Percentiles rank a stretch among this genome's conserved stretches.
Evolutionary conservation across 495 filamentous ascomycete species (phyloP).

Genomic region (Daldinia loculata): DNA sequence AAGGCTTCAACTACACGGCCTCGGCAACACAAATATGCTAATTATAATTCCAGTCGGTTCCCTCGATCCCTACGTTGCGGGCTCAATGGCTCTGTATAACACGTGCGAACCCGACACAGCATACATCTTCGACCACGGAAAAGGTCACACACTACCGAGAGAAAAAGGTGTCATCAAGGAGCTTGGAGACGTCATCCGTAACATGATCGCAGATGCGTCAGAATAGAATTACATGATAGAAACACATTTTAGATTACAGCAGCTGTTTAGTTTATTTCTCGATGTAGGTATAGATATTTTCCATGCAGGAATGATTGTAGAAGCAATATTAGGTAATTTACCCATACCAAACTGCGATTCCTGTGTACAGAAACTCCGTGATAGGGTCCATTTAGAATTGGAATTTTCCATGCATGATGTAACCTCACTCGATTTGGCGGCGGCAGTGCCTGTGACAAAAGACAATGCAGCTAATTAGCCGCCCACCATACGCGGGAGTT

Average conservation of each 20-base stretch:
- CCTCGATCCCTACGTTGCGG: constrained; percentile 64
- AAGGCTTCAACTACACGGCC: constrained; percentile 27
- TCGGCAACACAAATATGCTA: constrained; percentile 9
- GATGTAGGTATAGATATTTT: background rate
- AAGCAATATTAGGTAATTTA: constrained; percentile 24
- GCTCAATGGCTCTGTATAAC: constrained; percentile 66
- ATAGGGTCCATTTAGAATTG: constrained; percentile 11
- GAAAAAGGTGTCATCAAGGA: constrained; percentile 60
- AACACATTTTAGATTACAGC: constrained; percentile 10
- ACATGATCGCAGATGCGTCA: constrained; percentile 46
- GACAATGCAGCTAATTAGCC: constrained; percentile 17
- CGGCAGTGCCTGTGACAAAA: constrained; percentile 23
- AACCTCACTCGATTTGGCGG: constrained; percentile 11
- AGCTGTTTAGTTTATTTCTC: background rate
- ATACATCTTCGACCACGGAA: constrained; percentile 66
- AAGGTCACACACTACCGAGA: constrained; percentile 64
- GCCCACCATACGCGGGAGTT: constrained; percentile 16
- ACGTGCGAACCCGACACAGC: constrained; percentile 65
- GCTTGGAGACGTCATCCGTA: constrained; percentile 56
- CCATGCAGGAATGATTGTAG: constrained; percentile 14
- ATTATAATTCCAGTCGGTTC: constrained; percentile 56
- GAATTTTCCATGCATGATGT: constrained; percentile 36
- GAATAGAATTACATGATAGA: constrained; percentile 39
- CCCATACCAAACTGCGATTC: background rate
- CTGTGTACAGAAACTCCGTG: background rate